Evolutionary conservation across 306 rosid genomes (phyloP), one percentile per base, ranked within the genome.

Genomic region (Alnus glutinosa): DNA sequence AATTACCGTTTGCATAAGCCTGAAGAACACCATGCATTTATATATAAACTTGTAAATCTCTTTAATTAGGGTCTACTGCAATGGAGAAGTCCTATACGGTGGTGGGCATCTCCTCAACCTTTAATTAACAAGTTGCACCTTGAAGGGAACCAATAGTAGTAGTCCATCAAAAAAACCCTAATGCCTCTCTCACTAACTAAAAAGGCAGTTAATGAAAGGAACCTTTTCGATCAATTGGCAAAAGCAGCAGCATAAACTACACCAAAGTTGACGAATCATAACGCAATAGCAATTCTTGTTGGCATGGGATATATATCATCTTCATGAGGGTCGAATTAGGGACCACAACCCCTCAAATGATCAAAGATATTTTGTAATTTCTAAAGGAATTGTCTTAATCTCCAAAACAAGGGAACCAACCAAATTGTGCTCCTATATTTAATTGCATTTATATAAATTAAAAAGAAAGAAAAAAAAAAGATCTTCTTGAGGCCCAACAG

Each of bases 271-370:
- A 75, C 89, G 85, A 75, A 79, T 80, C 73, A 71, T 55, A 84
- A 83, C 52, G 81, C 76, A 75, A 37, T 42, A 4, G 58, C 73
- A 74, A 79, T 83, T 85, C 81, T 79, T 50, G 79, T 75, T 85
- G 89, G 79, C 70, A 77, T 68, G 72, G 62, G 61, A 77, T 74
- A 42, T 42, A 34, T 34, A 66, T 84, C 79, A 68, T 85, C 87
- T 81, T 84, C 76, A 48, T 80, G 76, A 77, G 82, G 79, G 67
- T 42, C 71, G 78, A 59, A 74, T 83, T 61, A 80, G 84, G 96
- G 92, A 92, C 94, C 94, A 90, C 88, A 77, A 81, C 61, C 70
- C 81, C 49, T 73, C n/a, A 57, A 81, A 73, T 61, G 70, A 77
- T 77, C 79, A 64, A 64, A 48, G 64, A 76, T 87, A 77, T 87